These are phyloP conservation scores for Calonectria multiphialidica DNA, from an alignment of 2,329 filamentous ascomycete genomes.

Conservation along the genomic window DNA sequence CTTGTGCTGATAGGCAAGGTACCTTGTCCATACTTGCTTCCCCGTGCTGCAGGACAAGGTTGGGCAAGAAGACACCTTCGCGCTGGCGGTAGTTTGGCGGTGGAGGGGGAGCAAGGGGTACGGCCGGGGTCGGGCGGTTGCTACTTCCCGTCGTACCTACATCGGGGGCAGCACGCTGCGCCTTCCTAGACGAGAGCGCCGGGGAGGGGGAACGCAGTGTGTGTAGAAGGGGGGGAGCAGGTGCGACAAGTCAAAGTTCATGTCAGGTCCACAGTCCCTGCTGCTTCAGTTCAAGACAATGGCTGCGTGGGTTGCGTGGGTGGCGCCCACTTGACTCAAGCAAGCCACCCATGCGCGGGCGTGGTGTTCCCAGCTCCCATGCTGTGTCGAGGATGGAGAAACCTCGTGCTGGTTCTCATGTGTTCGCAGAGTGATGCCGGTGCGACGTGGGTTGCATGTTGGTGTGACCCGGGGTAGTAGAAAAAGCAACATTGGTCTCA, in stretches of 20 bases:
- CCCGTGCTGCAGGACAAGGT: background rate
- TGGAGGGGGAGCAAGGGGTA: conserved; percentile 4
- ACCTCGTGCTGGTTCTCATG: conserved; percentile 11
- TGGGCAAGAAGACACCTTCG: background rate
- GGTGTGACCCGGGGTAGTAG: background rate
- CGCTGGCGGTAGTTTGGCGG: background rate
- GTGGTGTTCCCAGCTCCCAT: background rate
- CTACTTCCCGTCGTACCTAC: conserved; percentile 1
- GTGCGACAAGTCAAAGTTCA: conserved; percentile 2
- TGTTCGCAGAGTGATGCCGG: conserved; percentile 18
- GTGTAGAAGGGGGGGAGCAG: background rate
- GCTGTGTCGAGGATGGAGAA: conserved; percentile 20
- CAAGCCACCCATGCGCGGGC: background rate
- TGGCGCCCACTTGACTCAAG: conserved; percentile 16
- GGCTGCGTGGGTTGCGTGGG: conserved; percentile 5
- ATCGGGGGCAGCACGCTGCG: background rate
- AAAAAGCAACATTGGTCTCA: conserved; percentile 21
- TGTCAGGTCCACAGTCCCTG: conserved; percentile 7
- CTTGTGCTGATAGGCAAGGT: background rate
- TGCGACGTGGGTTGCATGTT: conserved; percentile 11
- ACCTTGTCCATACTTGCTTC: background rate
- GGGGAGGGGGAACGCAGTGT: background rate
- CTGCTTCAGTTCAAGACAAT: conserved; percentile 16
- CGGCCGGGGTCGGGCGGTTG: background rate
- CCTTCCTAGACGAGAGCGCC: background rate